A percentile compares a stretch with the other conserved stretches of the same genome.
phyloP scores from a whole-genome alignment of 2,329 filamentous ascomycete genomes.

The Penicillium sp. region DNA sequence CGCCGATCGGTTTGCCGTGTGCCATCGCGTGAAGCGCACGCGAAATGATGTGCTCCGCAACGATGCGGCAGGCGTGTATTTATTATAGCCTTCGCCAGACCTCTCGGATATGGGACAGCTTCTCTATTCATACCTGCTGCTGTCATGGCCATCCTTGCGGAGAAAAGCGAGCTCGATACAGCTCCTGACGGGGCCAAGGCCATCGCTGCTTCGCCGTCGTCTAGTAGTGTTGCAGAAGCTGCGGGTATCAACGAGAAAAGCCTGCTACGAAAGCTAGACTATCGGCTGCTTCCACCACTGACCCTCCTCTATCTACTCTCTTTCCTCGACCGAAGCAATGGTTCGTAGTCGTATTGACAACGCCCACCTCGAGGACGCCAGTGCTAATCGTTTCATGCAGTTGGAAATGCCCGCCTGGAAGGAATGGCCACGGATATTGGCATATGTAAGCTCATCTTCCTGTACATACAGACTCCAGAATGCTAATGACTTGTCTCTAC shows the following conservation, averaged over 20 bases:
- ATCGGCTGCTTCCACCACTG: slow-evolving; percentile 43
- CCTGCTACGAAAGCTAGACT: slow-evolving; percentile 46
- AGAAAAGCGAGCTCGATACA: slow-evolving; percentile 10
- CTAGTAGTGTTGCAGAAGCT: slow-evolving; percentile 21
- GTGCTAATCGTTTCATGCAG: slow-evolving; percentile 17
- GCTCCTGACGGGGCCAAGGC: slow-evolving; percentile 1
- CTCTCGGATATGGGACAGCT: not conserved
- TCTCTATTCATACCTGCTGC: not conserved
- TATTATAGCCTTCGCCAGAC: not conserved
- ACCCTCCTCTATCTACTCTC: slow-evolving; percentile 46
- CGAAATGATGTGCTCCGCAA: slow-evolving; percentile 10
- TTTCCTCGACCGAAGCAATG: slow-evolving; percentile 47
- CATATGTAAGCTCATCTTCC: slow-evolving; percentile 32
- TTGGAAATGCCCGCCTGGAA: slow-evolving; percentile 41
- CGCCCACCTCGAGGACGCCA: not conserved
- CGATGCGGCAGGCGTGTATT: not conserved
- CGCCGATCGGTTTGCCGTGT: not conserved
- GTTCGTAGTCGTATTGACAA: slow-evolving; percentile 12
- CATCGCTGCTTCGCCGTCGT: slow-evolving; percentile 7
- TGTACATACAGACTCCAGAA: not conserved
- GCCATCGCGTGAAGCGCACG: slow-evolving; percentile 7
- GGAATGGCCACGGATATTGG: slow-evolving; percentile 38
- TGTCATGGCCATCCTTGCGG: slow-evolving; percentile 7
- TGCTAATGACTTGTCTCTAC: not conserved
- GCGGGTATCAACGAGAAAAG: slow-evolving; percentile 38